Percentiles rank a stretch among this genome's conserved stretches.
Evolutionary conservation across 2,329 filamentous ascomycete species (phyloP).

Genomic region (Aspergillus hiratsukae): DNA sequence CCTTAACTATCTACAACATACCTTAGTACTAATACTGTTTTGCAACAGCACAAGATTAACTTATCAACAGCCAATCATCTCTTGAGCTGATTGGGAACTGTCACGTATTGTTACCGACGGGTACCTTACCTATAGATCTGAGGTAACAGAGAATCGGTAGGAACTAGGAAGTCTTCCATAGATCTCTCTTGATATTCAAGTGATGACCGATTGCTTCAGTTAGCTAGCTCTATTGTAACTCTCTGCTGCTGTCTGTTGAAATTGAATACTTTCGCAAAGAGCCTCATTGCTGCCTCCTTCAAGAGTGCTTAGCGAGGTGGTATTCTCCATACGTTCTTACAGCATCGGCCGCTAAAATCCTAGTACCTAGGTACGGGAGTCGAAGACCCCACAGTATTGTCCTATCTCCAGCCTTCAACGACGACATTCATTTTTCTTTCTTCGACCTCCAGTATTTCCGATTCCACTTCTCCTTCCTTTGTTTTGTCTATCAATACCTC

Average conservation of each 20-base stretch:
- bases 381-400: background rate
- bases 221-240: background rate
- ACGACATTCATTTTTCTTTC: background rate
- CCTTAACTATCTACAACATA: background rate
- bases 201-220: background rate
- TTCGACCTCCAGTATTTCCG: conserved; percentile 1
- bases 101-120: background rate
- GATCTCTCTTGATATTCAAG: background rate
- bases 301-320: background rate
- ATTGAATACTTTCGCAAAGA: background rate
- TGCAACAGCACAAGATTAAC: background rate
- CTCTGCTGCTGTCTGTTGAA: too few species aligned
- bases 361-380: background rate
- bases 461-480: background rate
- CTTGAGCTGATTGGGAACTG: background rate
- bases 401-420: background rate
- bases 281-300: background rate
- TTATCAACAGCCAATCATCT: conserved; percentile 16
- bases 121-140: too few species aligned
- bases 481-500: background rate
- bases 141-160: background rate
- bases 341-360: background rate
- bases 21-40: background rate
- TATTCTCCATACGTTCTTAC: background rate
- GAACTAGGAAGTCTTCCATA: background rate